Conservation (phyloP, 2,329 filamentous ascomycete genomes). For the Pseudocercospora fijiensis region DNA sequence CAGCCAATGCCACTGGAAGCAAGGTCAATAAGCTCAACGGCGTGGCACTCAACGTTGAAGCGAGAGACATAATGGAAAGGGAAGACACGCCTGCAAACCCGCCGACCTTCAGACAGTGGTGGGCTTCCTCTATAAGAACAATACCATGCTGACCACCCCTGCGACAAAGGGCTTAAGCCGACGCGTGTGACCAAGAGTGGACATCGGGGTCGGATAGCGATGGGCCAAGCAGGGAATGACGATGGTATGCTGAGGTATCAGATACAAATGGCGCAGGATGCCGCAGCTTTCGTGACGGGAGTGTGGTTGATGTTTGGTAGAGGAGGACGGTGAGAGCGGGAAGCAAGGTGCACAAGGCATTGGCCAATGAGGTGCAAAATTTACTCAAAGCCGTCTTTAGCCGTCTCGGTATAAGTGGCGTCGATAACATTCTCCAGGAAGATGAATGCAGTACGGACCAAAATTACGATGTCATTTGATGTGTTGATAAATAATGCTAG, state of each 20-base stretch:
- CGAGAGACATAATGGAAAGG: constrained; percentile 4
- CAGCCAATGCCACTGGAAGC: constrained; percentile 10
- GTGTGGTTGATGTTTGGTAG: not conserved
- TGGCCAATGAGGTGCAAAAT: not conserved
- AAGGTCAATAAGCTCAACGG: constrained; percentile 15
- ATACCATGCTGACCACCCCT: not conserved
- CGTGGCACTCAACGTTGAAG: not conserved
- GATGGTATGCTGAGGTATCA: not conserved
- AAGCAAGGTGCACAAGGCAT: not conserved
- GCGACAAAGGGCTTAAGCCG: constrained; percentile 4
- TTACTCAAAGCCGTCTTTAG: not conserved
- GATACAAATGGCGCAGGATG: not conserved
- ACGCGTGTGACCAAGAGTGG: not conserved
- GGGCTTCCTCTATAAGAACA: not conserved
- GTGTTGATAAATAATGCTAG: no score
- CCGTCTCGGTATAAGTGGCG: not conserved
- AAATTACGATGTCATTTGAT: no score
- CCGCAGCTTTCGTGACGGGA: not conserved
- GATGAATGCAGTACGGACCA: no score
- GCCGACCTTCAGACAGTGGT: not conserved
- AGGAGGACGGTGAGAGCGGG: not conserved
- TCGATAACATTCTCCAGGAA: no score
- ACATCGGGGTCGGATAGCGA: not conserved
- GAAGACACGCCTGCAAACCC: no score
- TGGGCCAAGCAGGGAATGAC: not conserved